These are phyloP conservation scores for Fusarium cyanostomum DNA, from an alignment of 2,329 filamentous ascomycete species.

Conservation along the genomic window DNA sequence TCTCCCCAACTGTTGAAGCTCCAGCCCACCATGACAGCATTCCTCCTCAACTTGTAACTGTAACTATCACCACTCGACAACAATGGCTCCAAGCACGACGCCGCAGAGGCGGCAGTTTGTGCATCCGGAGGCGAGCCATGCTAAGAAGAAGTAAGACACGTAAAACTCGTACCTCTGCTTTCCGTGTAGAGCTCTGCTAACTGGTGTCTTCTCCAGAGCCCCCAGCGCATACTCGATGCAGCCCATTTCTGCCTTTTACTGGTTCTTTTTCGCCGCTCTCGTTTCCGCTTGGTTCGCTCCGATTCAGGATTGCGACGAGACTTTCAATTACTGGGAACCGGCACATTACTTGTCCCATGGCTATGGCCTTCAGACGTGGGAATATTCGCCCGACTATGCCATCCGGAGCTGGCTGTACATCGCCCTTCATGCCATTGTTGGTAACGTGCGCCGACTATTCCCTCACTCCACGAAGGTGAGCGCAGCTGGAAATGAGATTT, in stretches of 20 bases:
- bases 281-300: conserved; percentile 84
- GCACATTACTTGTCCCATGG: conserved; percentile 93
- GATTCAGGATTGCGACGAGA: conserved; percentile 98
- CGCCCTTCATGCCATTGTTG: conserved; percentile 77
- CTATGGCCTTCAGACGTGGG: conserved; percentile 96
- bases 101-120: conserved; percentile 52
- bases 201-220: conserved; percentile 25
- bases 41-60: conserved; percentile 31
- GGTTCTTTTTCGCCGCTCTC: conserved; percentile 78
- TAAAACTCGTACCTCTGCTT: neutral
- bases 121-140: conserved; percentile 60
- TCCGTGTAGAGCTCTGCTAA: conserved; percentile 14
- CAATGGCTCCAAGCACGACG: conserved; percentile 53
- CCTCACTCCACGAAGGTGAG: conserved; percentile 68
- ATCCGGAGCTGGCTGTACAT: conserved; percentile 97
- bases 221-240: conserved; percentile 71
- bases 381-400: conserved; percentile 94
- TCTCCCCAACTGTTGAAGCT: conserved; percentile 44
- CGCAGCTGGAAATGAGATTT: neutral
- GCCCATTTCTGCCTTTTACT: conserved; percentile 80
- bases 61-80: conserved; percentile 36
- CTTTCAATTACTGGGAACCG: conserved; percentile 99
- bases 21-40: conserved; percentile 39
- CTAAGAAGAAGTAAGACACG: conserved; percentile 59
- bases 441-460: conserved; percentile 71